Percentiles rank a stretch among this genome's conserved stretches.
Conservation (phyloP, 495 filamentous ascomycete genomes). For the Pseudomonodictys pantanalensis region DNA sequence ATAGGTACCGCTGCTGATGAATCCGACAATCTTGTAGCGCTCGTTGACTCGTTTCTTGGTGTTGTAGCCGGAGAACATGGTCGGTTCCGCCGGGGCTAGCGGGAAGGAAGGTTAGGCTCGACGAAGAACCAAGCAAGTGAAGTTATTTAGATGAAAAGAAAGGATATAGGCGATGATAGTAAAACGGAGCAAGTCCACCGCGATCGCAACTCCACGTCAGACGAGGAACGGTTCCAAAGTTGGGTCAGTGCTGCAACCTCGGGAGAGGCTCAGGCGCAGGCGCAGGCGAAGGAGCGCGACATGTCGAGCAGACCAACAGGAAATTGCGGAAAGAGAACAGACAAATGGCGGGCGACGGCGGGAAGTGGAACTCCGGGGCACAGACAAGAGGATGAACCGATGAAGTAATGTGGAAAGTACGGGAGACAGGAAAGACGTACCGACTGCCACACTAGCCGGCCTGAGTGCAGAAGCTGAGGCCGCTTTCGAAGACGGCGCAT, state of each 20-base stretch:
- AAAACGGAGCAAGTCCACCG: background rate
- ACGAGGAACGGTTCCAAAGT: background rate
- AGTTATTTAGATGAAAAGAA: background rate
- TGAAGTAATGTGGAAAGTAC: background rate
- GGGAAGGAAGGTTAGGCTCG: no score
- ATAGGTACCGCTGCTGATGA: constrained; percentile 99
- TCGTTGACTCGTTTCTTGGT: constrained; percentile 73
- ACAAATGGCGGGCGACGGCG: background rate
- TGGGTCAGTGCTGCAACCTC: background rate
- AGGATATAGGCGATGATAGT: background rate
- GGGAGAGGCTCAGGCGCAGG: constrained; percentile 5
- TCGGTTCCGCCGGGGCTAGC: constrained; percentile 28
- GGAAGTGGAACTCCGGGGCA: background rate
- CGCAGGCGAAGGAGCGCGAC: background rate
- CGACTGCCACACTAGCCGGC: background rate
- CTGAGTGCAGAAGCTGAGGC: background rate
- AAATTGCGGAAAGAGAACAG: background rate
- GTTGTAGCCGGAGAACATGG: constrained; percentile 32
- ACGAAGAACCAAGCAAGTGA: no score
- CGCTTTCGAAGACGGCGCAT: background rate
- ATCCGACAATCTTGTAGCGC: constrained; percentile 91
- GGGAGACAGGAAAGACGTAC: background rate
- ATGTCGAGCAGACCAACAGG: background rate
- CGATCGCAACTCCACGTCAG: background rate
- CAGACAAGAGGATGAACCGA: no score